These are phyloP conservation scores for Glycine latifolia DNA, from an alignment of 306 rosid genomes.

Conservation along the genomic window DNA sequence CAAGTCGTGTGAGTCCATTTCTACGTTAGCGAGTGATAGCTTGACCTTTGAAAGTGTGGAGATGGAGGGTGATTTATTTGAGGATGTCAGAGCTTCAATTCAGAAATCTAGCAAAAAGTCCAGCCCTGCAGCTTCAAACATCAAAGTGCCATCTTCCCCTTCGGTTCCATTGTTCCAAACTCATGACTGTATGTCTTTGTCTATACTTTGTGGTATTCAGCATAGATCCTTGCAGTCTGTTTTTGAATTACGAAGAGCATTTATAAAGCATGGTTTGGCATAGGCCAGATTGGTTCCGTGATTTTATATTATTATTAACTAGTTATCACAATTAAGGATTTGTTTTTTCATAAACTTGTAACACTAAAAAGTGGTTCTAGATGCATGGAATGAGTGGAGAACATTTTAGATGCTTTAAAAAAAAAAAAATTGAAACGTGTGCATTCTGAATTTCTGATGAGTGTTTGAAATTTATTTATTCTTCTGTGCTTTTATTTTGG, in stretches of 20 bases:
- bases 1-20: slow-evolving; percentile 78
- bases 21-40: slow-evolving; percentile 78
- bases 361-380: not conserved
- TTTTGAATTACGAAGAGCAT: slow-evolving; percentile 10
- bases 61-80: slow-evolving; percentile 73
- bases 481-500: slow-evolving; percentile 7
- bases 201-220: not conserved
- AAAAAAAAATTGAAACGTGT: not conserved
- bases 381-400: slow-evolving; percentile 4
- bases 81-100: slow-evolving; percentile 93
- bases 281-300: not conserved
- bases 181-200: slow-evolving; percentile 52
- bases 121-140: slow-evolving; percentile 41
- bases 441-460: not conserved
- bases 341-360: not conserved
- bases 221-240: not conserved
- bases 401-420: too few species aligned
- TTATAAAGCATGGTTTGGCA: not conserved
- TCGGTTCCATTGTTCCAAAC: slow-evolving; percentile 41
- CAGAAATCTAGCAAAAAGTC: slow-evolving; percentile 72
- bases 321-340: not conserved
- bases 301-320: not conserved
- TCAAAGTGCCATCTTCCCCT: slow-evolving; percentile 46
- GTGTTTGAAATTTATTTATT: not conserved
- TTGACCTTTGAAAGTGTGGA: slow-evolving; percentile 66